Base-by-base conservation (phyloP, 2,329 filamentous ascomycete species). In the Diaporthe capsici region DNA sequence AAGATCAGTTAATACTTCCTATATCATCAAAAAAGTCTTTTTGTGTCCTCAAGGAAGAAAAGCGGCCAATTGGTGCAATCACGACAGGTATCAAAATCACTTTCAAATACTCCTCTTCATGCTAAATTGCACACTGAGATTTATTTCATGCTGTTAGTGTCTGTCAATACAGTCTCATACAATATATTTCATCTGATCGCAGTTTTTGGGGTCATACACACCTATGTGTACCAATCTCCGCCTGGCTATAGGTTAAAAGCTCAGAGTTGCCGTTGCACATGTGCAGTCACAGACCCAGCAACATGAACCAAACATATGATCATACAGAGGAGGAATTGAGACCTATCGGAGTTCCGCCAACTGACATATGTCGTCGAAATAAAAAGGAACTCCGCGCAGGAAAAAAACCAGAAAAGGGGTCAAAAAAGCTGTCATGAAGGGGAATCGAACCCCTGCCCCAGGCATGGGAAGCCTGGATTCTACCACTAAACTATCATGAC, bases 401-500 rank as follows among this genome's bases (percentile, higher is more conserved):
- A 4, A 4, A 42, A 42, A 61, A n/a, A 4, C 1, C 15, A 25
- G 8, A 25, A 12, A 7, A 20, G 10, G 12, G 1, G 25, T 5
- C 15, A 5, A 61, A 44, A n/a, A 28, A 12, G 34, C 10, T 70
- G 65, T 70, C 65, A 70, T 70, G 65, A 70, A 70, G 65, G 65
- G 65, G 65, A 70, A 70, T 70, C 65, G 65, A 70, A 70, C 65
- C 65, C 65, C 65, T 70, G 65, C 65, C 65, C 65, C 65, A 70
- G 65, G 65, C 65, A 70, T 70, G 65, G 65, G 65, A 70, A 70
- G 65, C 65, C 65, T 70, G 65, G 65, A 70, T 70, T 70, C 65
- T 70, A 70, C 65, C 65, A 70, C 65, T 70, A 70, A 70, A 70
- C 65, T 70, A 70, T 70, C 65, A 70, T 70, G 65, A 70, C 65